Percentiles rank a stretch among this genome's conserved stretches.
These are phyloP conservation scores for Nymphaea colorata DNA, from an alignment of 164 flowering plant genomes.

Conservation along the genomic window DNA sequence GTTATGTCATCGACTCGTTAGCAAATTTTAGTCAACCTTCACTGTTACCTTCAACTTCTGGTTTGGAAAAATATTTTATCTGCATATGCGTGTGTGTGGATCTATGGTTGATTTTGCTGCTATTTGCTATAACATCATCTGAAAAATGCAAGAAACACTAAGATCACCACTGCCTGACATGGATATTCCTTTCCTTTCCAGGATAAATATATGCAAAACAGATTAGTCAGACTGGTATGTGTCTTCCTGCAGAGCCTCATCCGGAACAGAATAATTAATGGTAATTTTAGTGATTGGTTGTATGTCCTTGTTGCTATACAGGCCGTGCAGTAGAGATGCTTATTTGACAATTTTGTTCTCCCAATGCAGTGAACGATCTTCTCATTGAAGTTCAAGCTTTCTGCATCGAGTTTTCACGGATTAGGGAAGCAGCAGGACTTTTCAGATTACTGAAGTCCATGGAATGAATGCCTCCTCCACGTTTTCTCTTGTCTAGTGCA, in stretches of 20 bases:
- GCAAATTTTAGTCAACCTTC: too few species aligned
- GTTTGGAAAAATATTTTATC: too few species aligned
- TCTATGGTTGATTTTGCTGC: too few species aligned
- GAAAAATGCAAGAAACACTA: too few species aligned
- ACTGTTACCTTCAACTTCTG: too few species aligned
- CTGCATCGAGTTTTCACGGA: conserved; percentile 92
- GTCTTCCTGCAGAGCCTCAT: conserved; percentile 92
- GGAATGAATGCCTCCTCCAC: conserved; percentile 26
- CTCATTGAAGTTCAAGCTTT: conserved; percentile 97
- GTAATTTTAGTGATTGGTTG: conserved; percentile 16
- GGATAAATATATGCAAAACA: conserved; percentile 98
- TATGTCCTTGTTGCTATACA: not conserved
- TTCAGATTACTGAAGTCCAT: conserved; percentile 84
- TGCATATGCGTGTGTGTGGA: too few species aligned
- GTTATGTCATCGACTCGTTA: too few species aligned
- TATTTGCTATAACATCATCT: too few species aligned
- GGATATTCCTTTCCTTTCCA: conserved; percentile 15
- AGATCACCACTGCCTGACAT: too few species aligned
- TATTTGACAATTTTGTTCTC: not conserved
- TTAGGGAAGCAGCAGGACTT: conserved; percentile 84
- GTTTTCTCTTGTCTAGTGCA: too few species aligned
- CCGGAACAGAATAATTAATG: conserved; percentile 81
- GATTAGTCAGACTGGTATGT: conserved; percentile 92
- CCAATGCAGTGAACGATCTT: conserved; percentile 71
- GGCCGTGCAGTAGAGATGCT: not conserved